These are phyloP conservation scores for Fraxinus excelsior DNA, from an alignment of 257 asterid genomes.

Conservation along the genomic window DNA sequence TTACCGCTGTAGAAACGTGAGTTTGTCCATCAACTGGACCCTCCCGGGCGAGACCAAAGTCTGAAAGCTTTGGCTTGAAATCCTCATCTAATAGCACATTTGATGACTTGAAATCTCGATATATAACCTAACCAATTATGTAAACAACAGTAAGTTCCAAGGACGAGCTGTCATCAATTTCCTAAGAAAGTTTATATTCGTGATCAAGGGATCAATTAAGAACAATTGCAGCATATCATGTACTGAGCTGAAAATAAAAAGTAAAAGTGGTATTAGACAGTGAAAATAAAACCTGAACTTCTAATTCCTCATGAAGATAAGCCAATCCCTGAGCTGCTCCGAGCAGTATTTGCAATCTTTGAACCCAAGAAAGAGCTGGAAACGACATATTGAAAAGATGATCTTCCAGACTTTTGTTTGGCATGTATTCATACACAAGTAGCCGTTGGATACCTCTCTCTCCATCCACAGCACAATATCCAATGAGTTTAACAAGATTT, in stretches of 20 bases:
- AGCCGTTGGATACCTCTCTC: constrained; percentile 89
- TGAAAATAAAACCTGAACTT: constrained; percentile 65
- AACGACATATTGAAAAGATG: constrained; percentile 63
- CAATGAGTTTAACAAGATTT: constrained; percentile 80
- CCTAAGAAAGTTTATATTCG: background rate
- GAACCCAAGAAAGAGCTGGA: constrained; percentile 66
- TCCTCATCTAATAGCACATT: constrained; percentile 76
- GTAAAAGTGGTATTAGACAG: background rate
- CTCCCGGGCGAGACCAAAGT: constrained; percentile 94
- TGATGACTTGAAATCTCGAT: constrained; percentile 88
- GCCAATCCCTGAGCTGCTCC: constrained; percentile 86
- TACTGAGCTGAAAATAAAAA: background rate
- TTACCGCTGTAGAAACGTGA: constrained; percentile 62
- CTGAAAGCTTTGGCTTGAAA: constrained; percentile 86
- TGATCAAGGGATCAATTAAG: background rate
- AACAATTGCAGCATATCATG: background rate
- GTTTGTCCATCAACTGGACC: constrained; percentile 80
- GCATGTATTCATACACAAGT: constrained; percentile 86
- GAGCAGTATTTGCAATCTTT: constrained; percentile 62
- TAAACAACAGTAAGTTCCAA: constrained; percentile 7
- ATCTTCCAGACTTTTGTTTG: constrained; percentile 78
- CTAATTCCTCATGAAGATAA: constrained; percentile 78
- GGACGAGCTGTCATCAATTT: background rate
- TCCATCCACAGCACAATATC: constrained; percentile 83
- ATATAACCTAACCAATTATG: constrained; percentile 57